Evolutionary conservation across 1,284 basidiomycete genomes (phyloP), one percentile per base, ranked within the genome.

Genomic region (Malassezia slooffiae): DNA sequence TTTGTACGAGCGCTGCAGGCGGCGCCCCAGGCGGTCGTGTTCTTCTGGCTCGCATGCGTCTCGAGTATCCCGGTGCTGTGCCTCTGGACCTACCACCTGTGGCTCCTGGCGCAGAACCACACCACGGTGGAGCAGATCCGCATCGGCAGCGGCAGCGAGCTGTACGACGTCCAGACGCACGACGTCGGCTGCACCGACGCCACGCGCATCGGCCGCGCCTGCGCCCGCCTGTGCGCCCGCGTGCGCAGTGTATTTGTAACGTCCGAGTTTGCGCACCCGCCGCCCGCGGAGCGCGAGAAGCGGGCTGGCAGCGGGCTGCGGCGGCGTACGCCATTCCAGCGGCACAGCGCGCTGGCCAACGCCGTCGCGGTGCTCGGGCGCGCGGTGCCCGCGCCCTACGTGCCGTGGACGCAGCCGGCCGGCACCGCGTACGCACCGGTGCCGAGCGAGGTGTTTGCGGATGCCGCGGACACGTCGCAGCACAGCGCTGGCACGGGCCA

Each of bases 81-180:
- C 19, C 45, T 70, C 10, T 57, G 57, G 20, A 41, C 35, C 6
- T 70, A 69, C 41, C 68, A 70, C 21, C 35, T 55, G 3, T 47
- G 59, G 15, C 49, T 70, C 16, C 47, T 69, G 4, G 16, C 41
- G 17, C 46, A 57, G 16, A 69, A 69, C 34, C 47, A 65, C 9
- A 60, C 57, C 12, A 70, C 68, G 4, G 64, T 67, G 9, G 68
- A 70, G 48, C 53, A 63, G 56, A 66, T 67, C 36, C 61, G 65
- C 16, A 60, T 68, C 45, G 49, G 49, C n/a, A 51, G 54, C 5
- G 55, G 53, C 0, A 41, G 45, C 10, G 36, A 52, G 2, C 41
- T 61, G n/a, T 63, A 60, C 30, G 61, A 57, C 12, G 50, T 55
- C 36, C 41, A 53, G 16, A 15, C 44, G n/a, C 38, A 42, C 12